Base-by-base conservation (phyloP, 257 asterid species). In the Solanum etuberosum region DNA sequence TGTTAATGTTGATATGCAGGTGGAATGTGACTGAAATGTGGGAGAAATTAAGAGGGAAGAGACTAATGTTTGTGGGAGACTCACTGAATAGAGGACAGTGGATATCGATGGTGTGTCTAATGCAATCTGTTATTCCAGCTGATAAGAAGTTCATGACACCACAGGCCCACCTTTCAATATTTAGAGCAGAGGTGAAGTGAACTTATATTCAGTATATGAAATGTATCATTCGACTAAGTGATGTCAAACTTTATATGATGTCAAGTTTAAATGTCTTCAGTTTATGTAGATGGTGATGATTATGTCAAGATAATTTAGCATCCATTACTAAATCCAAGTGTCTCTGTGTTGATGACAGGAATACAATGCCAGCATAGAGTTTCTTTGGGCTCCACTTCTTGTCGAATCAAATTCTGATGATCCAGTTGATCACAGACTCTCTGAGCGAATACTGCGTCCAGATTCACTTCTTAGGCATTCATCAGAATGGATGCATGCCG, bases 351-450 rank as follows among this genome's bases (percentile, higher is more conserved):
- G 84, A 86, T 25, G 80, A 35, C 91, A 97, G 99, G 94, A 91
- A 84, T 97, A 94, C 83, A 97, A 97, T 88, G 99, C 99, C 35
- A 94, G 93, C 3, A 84, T 96, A 63, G 99, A 97, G 90, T 97
- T 96, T 87, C 95, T 97, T 4, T 97, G 99, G 99, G 97, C 98
- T 2, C 99, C 99, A 20, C 97, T 97, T 90, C 97, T 97, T 43
- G 98, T 96, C 4, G 99, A 96, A 88, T 97, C 99, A 5, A 97
- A 97, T 89, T 92, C 96, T 12, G 99, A 97, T 40, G 94, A 96
- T 31, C 93, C 99, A 15, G 95, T 97, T 82, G 97, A 94, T 74
- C 99, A 97, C 88, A 93, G 98, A 86, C 77, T 92, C 88, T 89
- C 89, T 65, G 98, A 97, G 65, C 93, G 99, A 88, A 96, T 97